Evolutionary conservation across 2,329 filamentous ascomycete genomes (phyloP), one percentile per base, ranked within the genome.

Genomic region (Rutstroemia sp.): DNA sequence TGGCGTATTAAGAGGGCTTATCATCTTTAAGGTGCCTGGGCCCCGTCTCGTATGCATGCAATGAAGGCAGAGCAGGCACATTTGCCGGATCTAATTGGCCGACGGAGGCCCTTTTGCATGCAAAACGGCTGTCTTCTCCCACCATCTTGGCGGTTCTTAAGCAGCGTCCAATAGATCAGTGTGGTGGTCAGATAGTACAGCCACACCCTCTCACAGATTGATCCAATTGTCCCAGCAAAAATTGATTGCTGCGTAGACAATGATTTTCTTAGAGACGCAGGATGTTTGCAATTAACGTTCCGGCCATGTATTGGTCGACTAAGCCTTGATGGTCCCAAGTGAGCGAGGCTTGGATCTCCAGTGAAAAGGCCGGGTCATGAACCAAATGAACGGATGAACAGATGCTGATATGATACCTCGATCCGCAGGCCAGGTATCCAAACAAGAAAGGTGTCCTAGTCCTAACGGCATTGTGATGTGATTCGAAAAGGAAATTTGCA

Each of bases 31-130:
- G 44, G 34, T 39, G 30, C 17, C 38, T 25, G 44, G 44, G 19
- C 30, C 51, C 30, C 1, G 51, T 30, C 44, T 48, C 34, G 16
- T 40, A 40, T 54, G 51, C 34, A 54, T 54, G 44, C 44, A 40
- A 39, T 34, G 27, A 23, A 48, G 46, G 34, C 40, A 40, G 40
- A 38, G 5, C 39, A 54, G 51, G 42, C 51, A 21, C 44, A 25
- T 54, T 39, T n/a, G 12, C 23, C 23, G 30, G 10, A 12, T 12
- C 16, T 19, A 14, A 48, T 48, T 49, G 44, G 52, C 48, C 5
- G 45, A 27, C 5, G 25, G 17, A n/a, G 17, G 30, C 30, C 51
- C 21, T 6, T 19, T 27, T n/a, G 19, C 44, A 6, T 17, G 30
- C 23, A 30, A 30, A 44, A 54, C 39, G 39, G 16, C 19, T 8